Base-by-base conservation (phyloP, 1,284 basidiomycete genomes). In the Apiotrichum domesticum region DNA sequence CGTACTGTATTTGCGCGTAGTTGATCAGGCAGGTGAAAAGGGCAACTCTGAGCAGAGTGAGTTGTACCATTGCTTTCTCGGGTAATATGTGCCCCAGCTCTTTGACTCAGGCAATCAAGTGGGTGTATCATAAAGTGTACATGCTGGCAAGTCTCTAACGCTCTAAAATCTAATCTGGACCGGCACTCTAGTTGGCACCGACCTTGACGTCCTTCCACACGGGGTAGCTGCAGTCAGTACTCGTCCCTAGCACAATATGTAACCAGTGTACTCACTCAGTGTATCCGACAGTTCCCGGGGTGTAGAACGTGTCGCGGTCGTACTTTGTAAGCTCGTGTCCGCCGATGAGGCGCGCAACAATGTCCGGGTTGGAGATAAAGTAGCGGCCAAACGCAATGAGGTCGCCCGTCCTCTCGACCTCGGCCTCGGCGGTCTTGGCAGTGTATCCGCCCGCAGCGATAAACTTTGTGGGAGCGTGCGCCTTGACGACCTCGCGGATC, bases 361-460 rank as follows among this genome's bases (percentile, higher is more conserved):
- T 72, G 65, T 85, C 84, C 3, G 84, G 84, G 78, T 80, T 69
- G 58, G 66, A 73, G 56, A 81, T 80, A 60, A 78, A 84, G 53
- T 69, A 65, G 41, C 83, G 66, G 1, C 83, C 83, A 60, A 82
- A 80, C 0, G 77, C 79, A 41, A 83, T 63, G 2, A 81, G 63
- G 55, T 76, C 77, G 42, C 58, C 79, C 14, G n/a, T n/a, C 69
- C 61, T 68, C 61, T 68, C 71, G 55, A 62, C 68, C 21, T 66
- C 63, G 34, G 63, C 53, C 13, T 54, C 52, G 0, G 71, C 73
- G 14, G 53, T 57, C 34, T 76, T 68, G 5, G 66, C 54, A 6
- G 63, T 66, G 64, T 68, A 78, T 10, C 81, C 82, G 32, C 83
- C 83, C 1, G 81, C 80, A 2, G 73, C 74, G 49, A 86, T 79